Evolutionary conservation across 768 basidiomycete species (phyloP).

Genomic region (Lentinula guzmanii): DNA sequence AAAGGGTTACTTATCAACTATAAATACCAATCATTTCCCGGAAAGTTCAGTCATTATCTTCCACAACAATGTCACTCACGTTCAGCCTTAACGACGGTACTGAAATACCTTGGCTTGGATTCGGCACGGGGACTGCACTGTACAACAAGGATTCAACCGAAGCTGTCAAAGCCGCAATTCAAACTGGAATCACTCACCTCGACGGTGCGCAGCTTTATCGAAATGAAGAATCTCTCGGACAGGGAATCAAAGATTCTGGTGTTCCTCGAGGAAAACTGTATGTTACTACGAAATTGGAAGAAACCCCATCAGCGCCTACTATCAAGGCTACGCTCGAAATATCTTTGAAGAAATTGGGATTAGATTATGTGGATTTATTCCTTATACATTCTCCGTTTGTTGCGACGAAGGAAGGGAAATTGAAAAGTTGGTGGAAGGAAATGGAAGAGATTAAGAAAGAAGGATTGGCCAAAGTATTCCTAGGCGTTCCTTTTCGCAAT

Average conservation of each 20-base stretch:
- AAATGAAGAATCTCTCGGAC: constrained; percentile 8
- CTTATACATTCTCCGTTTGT: constrained; percentile 32
- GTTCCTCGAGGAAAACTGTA: constrained; percentile 31
- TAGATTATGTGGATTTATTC: constrained; percentile 30
- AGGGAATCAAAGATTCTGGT: constrained; percentile 20
- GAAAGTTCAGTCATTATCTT: constrained; percentile 14
- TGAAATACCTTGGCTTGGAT: constrained; percentile 50
- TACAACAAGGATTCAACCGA: constrained; percentile 36
- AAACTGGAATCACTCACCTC: constrained; percentile 48
- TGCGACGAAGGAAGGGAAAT: constrained; percentile 6
- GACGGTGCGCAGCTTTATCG: constrained; percentile 28
- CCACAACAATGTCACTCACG: constrained; percentile 12
- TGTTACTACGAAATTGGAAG: constrained; percentile 36
- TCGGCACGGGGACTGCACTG: constrained; percentile 57
- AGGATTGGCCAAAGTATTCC: constrained; percentile 24
- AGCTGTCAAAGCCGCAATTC: constrained; percentile 40
- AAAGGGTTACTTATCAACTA: background rate
- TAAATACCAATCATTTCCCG: background rate
- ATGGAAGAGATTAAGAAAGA: constrained; percentile 35
- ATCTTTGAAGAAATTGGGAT: constrained; percentile 20
- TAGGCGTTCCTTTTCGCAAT: background rate
- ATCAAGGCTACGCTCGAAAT: constrained; percentile 20
- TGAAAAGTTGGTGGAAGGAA: constrained; percentile 35
- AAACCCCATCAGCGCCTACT: constrained; percentile 25
- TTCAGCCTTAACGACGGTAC: constrained; percentile 52